A percentile compares a stretch with the other conserved stretches of the same genome.
Conservation (phyloP, 2,329 filamentous ascomycete species). For the Pestalotiopsis sp. region DNA sequence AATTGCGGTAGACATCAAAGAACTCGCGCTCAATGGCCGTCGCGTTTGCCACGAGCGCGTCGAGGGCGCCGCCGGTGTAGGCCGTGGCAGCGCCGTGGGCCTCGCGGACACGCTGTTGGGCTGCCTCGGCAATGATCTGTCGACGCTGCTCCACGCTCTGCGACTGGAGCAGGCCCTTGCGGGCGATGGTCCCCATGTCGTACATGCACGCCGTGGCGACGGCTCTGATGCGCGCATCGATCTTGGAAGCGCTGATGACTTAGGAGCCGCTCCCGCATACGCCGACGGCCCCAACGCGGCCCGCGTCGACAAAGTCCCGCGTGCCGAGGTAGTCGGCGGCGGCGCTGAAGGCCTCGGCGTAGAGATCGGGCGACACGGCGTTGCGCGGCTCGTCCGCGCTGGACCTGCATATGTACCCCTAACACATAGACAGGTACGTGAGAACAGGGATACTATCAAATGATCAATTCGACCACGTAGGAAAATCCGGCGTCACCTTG, state of each 20-base stretch:
- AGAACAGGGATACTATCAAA: neutral
- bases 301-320: neutral
- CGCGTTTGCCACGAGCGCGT: neutral
- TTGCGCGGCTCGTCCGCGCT: neutral
- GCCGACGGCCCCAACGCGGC: neutral
- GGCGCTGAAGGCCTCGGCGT: neutral
- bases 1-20: neutral
- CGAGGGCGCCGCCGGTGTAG: neutral
- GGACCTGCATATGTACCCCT: neutral
- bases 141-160: neutral
- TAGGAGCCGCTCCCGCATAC: neutral
- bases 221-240: neutral
- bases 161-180: neutral
- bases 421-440: neutral
- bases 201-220: neutral
- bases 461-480: neutral
- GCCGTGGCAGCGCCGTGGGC: neutral
- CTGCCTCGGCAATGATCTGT: neutral
- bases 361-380: neutral
- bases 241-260: neutral
- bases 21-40: neutral
- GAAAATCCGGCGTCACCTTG: neutral
- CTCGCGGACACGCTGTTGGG: neutral
- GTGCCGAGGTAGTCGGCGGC: neutral
- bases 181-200: neutral